Evolutionary conservation across 495 filamentous ascomycete species (phyloP).

Genomic region (Penicillium coprophilum): DNA sequence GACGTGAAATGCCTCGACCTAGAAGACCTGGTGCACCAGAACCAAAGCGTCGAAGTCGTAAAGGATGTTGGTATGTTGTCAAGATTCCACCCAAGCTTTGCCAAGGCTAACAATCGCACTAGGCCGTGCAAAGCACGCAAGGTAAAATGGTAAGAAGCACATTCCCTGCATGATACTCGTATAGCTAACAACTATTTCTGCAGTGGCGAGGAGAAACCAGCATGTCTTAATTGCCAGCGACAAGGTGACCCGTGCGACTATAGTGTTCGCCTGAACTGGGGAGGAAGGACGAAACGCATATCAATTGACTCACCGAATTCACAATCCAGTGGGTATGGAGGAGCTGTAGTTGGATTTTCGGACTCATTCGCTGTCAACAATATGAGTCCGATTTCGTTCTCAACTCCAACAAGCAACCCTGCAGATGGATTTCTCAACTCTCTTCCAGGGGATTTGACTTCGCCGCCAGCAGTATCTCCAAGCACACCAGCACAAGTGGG

Average conservation of each 20-base stretch:
- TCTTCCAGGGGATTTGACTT: conserved; percentile 15
- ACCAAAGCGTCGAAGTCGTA: conserved; percentile 72
- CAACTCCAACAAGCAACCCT: conserved; percentile 16
- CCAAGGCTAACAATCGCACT: conserved; percentile 9
- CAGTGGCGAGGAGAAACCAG: conserved; percentile 73
- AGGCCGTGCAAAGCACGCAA: conserved; percentile 86
- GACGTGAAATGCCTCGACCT: conserved; percentile 62
- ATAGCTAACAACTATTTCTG: conserved; percentile 7
- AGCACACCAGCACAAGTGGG: conserved; percentile 15
- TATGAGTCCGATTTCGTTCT: conserved; percentile 10
- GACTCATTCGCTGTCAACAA: conserved; percentile 16
- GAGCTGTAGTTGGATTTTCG: conserved; percentile 22
- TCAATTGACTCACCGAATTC: conserved; percentile 40
- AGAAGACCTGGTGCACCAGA: conserved; percentile 64
- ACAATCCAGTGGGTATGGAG: conserved; percentile 34
- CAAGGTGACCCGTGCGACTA: conserved; percentile 82
- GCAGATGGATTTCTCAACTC: conserved; percentile 22
- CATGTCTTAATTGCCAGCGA: conserved; percentile 73
- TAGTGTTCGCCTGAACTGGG: conserved; percentile 83
- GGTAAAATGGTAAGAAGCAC: conserved; percentile 66
- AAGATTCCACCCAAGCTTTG: neutral
- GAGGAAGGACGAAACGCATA: conserved; percentile 57
- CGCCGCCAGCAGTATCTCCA: conserved; percentile 21
- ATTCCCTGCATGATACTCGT: neutral
- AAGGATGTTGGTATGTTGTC: conserved; percentile 78